Evolutionary conservation across 768 basidiomycete species (phyloP), one percentile per base, ranked within the genome.

Genomic region (Holtermannia corniformis): DNA sequence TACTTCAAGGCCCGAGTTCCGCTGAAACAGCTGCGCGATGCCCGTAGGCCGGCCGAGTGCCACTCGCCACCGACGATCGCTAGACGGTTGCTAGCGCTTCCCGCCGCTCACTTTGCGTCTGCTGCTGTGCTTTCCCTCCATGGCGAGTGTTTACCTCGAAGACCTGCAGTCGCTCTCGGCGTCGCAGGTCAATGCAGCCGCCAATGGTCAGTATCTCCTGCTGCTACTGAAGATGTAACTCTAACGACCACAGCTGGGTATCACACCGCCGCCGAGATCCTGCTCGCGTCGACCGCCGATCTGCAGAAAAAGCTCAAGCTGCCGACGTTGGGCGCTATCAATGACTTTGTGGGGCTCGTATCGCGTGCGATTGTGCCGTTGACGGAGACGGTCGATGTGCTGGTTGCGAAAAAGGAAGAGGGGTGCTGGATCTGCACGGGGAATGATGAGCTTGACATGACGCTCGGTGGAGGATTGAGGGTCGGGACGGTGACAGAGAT

Each of bases 401-500:
- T 46, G 10, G n/a, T 44, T 19, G 50, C 51, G 26, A 27, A 76
- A 2, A 62, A 75, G 43, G 58, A 55, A 49, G 74, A 73, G 13
- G 74, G 76, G 24, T 76, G 79, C 47, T 75, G 71, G 49, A 80
- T 86, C 60, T 81, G 86, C 0, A 86, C 86, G 0, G 91, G 91
- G 1, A 87, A 93, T 65, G 52, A 67, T 1, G 63, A 73, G 19
- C 75, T 96, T 14, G 89, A 96, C 67, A 51, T 70, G 23, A 74
- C 79, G 4, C 75, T 96, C 0, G 85, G 85, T 5, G 90, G 90
- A 12, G 91, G 91, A 2, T 76, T 95, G 20, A 74, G 78, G 50
- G 81, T 83, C 1, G 83, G 87, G 1, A 83, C 83, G 79, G 57
- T 96, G 2, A 92, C 87, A 81, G 91, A 96, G 61, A 74, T 93